Percentiles rank a stretch among this genome's conserved stretches.
Evolutionary conservation across 208 protist species (phyloP).

Genomic region (Acanthamoeba polyphaga): DNA sequence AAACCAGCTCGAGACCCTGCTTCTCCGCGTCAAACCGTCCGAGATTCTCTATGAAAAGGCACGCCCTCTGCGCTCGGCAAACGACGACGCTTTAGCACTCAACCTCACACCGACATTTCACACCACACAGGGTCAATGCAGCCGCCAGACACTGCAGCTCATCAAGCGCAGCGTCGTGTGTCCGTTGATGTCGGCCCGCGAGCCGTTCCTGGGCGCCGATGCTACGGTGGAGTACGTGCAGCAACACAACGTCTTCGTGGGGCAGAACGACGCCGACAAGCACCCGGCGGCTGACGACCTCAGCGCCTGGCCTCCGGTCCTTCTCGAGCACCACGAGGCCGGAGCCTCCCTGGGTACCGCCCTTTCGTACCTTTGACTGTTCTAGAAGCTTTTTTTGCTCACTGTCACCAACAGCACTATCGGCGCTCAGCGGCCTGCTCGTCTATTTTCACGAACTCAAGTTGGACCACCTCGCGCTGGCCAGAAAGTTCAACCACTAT

Average conservation of each 20-base stretch:
- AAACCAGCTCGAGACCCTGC: constrained; percentile 81
- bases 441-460: constrained; percentile 80
- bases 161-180: constrained; percentile 66
- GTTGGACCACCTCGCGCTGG: constrained; percentile 74
- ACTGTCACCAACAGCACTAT: neutral
- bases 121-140: constrained; percentile 47
- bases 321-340: constrained; percentile 11
- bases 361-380: neutral
- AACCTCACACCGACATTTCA: neutral
- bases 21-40: constrained; percentile 79
- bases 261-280: constrained; percentile 8
- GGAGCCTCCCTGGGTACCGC: neutral
- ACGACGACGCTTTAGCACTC: neutral
- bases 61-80: neutral
- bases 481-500: constrained; percentile 30
- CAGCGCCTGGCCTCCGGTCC: constrained; percentile 18
- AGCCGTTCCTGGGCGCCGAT: constrained; percentile 24
- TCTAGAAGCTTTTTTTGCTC: neutral
- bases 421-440: constrained; percentile 80
- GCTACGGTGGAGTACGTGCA: constrained; percentile 42
- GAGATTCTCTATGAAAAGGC: constrained; percentile 82
- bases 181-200: constrained; percentile 25
- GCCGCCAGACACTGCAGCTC: constrained; percentile 42
- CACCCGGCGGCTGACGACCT: neutral
- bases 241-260: constrained; percentile 17